A percentile compares a stretch with the other conserved stretches of the same genome.
phyloP scores from a whole-genome alignment of 306 rosid species.

The Alnus glutinosa region DNA sequence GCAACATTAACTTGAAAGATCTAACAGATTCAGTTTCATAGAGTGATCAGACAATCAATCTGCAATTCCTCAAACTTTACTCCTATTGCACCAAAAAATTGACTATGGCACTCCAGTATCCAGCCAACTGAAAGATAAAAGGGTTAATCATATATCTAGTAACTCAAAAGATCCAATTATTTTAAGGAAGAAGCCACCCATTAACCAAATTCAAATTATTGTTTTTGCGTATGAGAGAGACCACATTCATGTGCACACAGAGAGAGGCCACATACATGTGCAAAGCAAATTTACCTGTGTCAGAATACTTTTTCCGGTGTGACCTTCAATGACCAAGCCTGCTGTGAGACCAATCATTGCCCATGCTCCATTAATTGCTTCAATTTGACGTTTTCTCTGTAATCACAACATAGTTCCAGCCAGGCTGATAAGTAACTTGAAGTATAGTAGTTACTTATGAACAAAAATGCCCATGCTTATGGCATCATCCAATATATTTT shows the following conservation, averaged over 20 bases:
- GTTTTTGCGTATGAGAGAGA: neutral
- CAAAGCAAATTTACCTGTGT: conserved; percentile 58
- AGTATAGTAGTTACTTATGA: neutral
- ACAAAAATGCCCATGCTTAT: neutral
- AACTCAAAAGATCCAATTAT: conserved; percentile 26
- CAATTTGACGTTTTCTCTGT: conserved; percentile 81
- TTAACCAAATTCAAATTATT: conserved; percentile 1
- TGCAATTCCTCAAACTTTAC: conserved; percentile 23
- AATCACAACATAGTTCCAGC: conserved; percentile 32
- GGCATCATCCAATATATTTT: neutral
- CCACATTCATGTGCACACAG: neutral
- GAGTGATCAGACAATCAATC: conserved; percentile 43
- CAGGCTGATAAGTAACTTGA: conserved; percentile 24
- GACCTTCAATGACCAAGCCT: conserved; percentile 79
- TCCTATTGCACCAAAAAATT: conserved; percentile 51
- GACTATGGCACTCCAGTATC: conserved; percentile 54
- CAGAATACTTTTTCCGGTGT: conserved; percentile 74
- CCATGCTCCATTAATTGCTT: conserved; percentile 96
- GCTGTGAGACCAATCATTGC: conserved; percentile 94
- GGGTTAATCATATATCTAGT: conserved; percentile 13
- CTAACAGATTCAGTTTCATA: conserved; percentile 25
- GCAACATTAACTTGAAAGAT: conserved; percentile 20
- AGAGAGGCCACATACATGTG: neutral
- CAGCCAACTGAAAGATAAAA: conserved; percentile 60
- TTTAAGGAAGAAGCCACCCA: conserved; percentile 21